Evolutionary conservation across 1,284 basidiomycete genomes (phyloP), one percentile per base, ranked within the genome.

Genomic region (Ganoderma boninense): DNA sequence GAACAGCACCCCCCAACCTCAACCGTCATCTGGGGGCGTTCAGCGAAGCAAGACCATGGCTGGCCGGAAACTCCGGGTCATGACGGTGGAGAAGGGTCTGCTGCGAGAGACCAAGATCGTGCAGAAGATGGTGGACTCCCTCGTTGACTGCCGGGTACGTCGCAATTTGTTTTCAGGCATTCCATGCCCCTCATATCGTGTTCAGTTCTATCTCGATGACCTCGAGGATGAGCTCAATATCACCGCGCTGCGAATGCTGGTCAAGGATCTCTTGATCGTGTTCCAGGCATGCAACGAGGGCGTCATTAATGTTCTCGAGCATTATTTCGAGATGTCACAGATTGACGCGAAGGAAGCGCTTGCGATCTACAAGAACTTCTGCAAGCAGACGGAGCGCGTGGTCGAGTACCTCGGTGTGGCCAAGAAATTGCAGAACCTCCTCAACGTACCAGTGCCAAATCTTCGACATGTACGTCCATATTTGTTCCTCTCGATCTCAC

Each of bases 271-370:
- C 8, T 87, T 99, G 62, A 95, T 98, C 68, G 86, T 99, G 23
- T 99, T 99, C 82, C 97, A 98, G 79, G 97, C 96, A 3, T 94
- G 96, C 71, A 99, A 99, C 77, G 97, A 99, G 79, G 97, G 97
- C 68, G 95, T 99, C 62, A 98, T 98, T 84, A 99, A 99, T 80
- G 92, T 99, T 46, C 87, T 98, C 64, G 98, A 99, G 79, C 95
- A 98, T 83, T 99, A 99, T 83, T 99, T 99, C 79, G 97, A 99
- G 79, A 99, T 99, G 98, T 96, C 96, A 4, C 93, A 95, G 75
- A 83, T 92, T 29, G 97, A 99, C 80, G 98, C 97, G 0, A 86
- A 90, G 66, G 90, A 94, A 46, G 94, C 98, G 2, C 89, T 99
- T 43, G 84, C 86, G 42, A 92, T 99, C 72, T 99, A 99, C 84